These are phyloP conservation scores for Camellia oleifera DNA, from an alignment of 179 eudicot species.

Conservation along the genomic window DNA sequence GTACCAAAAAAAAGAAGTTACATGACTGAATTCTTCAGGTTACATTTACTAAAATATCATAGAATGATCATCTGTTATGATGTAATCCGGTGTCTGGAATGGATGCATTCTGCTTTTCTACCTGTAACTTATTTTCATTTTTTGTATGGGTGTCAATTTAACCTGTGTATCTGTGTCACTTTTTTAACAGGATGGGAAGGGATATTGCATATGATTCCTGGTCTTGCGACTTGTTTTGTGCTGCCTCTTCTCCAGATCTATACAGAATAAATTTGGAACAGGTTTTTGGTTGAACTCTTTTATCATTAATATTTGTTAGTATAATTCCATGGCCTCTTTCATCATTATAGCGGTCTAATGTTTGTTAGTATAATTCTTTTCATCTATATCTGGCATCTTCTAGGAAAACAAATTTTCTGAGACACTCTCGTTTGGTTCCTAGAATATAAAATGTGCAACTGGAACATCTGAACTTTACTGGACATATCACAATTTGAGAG, in stretches of 20 bases:
- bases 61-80: neutral
- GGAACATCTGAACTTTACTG: neutral
- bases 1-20: neutral
- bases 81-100: neutral
- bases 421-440: neutral
- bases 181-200: conserved; percentile 81
- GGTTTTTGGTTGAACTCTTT: conserved; percentile 38
- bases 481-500: neutral
- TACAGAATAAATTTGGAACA: conserved; percentile 91
- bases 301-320: neutral
- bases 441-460: neutral
- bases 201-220: conserved; percentile 80
- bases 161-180: neutral
- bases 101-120: neutral
- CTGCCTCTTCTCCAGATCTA: conserved; percentile 95
- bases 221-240: conserved; percentile 96
- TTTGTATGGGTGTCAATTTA: neutral
- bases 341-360: neutral
- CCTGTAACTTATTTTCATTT: neutral
- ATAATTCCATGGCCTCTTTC: neutral
- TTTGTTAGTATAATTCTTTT: neutral
- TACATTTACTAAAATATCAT: too few relatives aligned
- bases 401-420: neutral
- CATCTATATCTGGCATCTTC: neutral
- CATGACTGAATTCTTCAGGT: neutral